Evolutionary conservation across 2,329 filamentous ascomycete species (phyloP), one percentile per base, ranked within the genome.

Genomic region (Cladosporium cucumerinum): DNA sequence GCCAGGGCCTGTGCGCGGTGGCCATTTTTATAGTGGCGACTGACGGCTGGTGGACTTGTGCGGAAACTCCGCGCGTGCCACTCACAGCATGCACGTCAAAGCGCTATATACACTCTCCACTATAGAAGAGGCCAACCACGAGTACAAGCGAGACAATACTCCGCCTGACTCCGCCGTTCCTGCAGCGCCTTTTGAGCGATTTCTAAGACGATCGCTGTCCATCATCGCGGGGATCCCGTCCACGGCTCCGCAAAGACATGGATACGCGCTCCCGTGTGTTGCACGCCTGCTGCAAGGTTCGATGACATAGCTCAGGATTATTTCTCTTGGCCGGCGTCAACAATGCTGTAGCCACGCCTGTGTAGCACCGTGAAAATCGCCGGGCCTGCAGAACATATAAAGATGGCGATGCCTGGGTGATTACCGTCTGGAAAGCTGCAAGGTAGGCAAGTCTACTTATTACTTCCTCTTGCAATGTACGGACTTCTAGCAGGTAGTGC

Each of bases 241-340:
- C 51, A 30, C 51, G 51, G 51, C 51, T 21, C 51, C 26, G 26
- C 51, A 54, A 30, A 54, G 30, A 54, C 51, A 54, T 54, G 59
- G 10, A 16, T 23, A 10, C 48, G 23, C 48, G 48, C 48, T 62
- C 60, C 55, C 60, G 60, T 62, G 60, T 62, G 12, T 49, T 54
- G 51, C 30, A 30, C 51, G 32, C 28, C 28, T 57, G 18, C 49
- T 39, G 48, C 59, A 51, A 62, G 32, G 49, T 23, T 52, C 49
- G 30, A 61, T 61, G 58, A 61, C 58, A 61, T 61, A 34, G 58
- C 58, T 51, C 30, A 18, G 5, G 8, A 32, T 30, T 21, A 36
- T 23, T 43, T 30, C 60, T 55, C 60, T 62, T 62, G 60, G 60
- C 60, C 60, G 10, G 32, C 60, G 60, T 62, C 60, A 62, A 62